A percentile compares a stretch with the other conserved stretches of the same genome.
These are phyloP conservation scores for Cocos nucifera DNA, from an alignment of 176 grass and related monocot genomes.

Conservation along the genomic window DNA sequence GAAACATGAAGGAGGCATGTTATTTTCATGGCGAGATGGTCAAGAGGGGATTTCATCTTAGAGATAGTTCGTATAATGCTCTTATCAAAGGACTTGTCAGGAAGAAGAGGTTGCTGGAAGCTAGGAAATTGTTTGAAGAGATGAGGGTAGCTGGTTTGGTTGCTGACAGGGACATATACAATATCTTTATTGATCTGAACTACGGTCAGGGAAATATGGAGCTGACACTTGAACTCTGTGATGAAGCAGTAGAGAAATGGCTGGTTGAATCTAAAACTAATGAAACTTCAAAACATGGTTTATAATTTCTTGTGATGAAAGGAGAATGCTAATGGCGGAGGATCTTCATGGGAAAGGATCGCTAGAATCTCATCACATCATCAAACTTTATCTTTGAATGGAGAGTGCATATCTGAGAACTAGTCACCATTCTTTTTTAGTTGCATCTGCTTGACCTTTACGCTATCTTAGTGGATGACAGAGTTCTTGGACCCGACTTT, in stretches of 20 bases:
- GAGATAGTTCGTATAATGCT: conserved; percentile 50
- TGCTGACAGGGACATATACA: conserved; percentile 53
- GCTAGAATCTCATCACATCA: too few relatives aligned
- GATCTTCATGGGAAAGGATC: too few relatives aligned
- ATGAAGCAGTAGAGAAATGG: conserved; percentile 55
- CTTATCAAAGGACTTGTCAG: conserved; percentile 72
- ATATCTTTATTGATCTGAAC: conserved; percentile 66
- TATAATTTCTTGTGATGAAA: too few relatives aligned
- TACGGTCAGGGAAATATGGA: conserved; percentile 56
- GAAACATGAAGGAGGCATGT: conserved; percentile 86
- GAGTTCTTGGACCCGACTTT: too few relatives aligned
- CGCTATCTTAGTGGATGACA: too few relatives aligned
- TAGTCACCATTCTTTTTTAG: too few relatives aligned
- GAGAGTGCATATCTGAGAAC: too few relatives aligned
- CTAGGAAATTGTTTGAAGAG: conserved; percentile 65
- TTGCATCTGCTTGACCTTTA: too few relatives aligned
- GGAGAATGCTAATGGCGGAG: too few relatives aligned
- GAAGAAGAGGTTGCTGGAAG: conserved; percentile 78
- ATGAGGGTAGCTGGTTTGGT: conserved; percentile 61
- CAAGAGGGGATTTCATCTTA: conserved; percentile 61
- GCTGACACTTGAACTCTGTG: conserved; percentile 55
- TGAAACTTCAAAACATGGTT: background rate
- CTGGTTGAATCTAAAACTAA: conserved; percentile 24
- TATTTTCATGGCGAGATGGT: conserved; percentile 79
- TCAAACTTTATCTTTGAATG: too few relatives aligned